Base-by-base conservation (phyloP, 1,284 basidiomycete genomes). In the Malassezia globosa region DNA sequence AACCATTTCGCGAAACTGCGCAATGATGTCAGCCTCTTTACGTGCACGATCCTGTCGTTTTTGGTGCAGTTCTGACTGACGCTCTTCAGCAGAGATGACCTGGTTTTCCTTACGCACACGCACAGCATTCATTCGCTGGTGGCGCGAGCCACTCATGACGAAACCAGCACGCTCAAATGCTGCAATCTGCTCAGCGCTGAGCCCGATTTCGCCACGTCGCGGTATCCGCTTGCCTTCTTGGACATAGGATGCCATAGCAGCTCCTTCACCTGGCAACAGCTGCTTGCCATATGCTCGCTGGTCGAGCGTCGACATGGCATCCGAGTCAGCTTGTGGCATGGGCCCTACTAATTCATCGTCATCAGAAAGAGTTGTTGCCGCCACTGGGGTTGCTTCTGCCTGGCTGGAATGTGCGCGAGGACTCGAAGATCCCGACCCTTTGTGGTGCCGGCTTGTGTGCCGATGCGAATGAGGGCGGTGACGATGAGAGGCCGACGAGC, bases 51-150 rank as follows among this genome's bases (percentile, higher is more conserved):
- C 90, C 74, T 96, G 90, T 68, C 79, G 84, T 74, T 94, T 87
- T 73, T 92, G 69, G 74, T 90, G 89, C 64, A 96, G 72, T 50
- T 95, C 87, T 21, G 86, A 85, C 36, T 89, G 76, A 77, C 95
- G 94, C 77, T 97, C 92, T 75, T 96, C 92, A 1, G 90, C 89
- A 5, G 60, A 55, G 71, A 95, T 92, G 54, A 97, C 89, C 75
- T 97, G 92, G 75, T 95, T 94, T 77, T 97, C 43, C 78, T 96
- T 94, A 64, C 92, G 77, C 80, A 95, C 85, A 54, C 94, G 83
- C 31, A 97, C 92, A 0, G 90, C 94, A 31, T 70, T 95, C 90
- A 95, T 95, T 16, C 72, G 53, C 42, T 63, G 56, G 54, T 97
- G 90, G 48, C 92, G 77, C 66, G 82, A 85, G 36, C 92, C 92